Evolutionary conservation across 805 yeast genomes (phyloP), one percentile per base, ranked within the genome.

Genomic region (Tetrapisispora pingtungensis): DNA sequence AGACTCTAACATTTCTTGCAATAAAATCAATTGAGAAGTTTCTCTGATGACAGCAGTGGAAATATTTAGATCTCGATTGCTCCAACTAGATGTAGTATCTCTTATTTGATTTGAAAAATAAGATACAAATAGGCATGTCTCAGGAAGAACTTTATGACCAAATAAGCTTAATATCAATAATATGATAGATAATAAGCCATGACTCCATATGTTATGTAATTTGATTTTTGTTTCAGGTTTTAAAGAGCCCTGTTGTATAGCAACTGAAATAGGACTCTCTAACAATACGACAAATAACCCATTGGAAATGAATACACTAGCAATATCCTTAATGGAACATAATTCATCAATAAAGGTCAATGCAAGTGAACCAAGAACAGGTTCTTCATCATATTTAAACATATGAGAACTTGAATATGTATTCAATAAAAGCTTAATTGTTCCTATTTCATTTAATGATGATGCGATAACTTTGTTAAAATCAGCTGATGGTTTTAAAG

Each of bases 181-280:
- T 18, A 83, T 65, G 5, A 85, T 75, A 0, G 93, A 80, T 27
- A 89, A 67, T 15, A 89, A 64, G 1, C 96, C 95, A 54, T 81
- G 78, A n/a, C 78, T 74, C 97, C 97, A 89, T n/a, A 84, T 67
- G 42, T 75, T 72, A 59, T 88, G 90, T 46, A 84, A 63, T 40
- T 75, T 73, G 0, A 84, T 73, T 3, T 75, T 61, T 0, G 64
- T 55, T 33, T 69, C 70, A 2, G 84, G 73, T 13, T 70, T 66
- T 2, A 85, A 62, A 7, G 73, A 73, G 0, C 95, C 95, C 4
- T 71, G 67, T 56, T 81, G 86, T 34, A 89, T 76, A 1, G 71
- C 70, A 22, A 70, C 62, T 0, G 95, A 81, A 1, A 85, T 70
- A 6, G 88, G 80, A 44, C 93, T 80, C 53, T 87, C 95, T 4